Conservation (phyloP, 2,329 filamentous ascomycete genomes). For the Sclerotinia subarctica region DNA sequence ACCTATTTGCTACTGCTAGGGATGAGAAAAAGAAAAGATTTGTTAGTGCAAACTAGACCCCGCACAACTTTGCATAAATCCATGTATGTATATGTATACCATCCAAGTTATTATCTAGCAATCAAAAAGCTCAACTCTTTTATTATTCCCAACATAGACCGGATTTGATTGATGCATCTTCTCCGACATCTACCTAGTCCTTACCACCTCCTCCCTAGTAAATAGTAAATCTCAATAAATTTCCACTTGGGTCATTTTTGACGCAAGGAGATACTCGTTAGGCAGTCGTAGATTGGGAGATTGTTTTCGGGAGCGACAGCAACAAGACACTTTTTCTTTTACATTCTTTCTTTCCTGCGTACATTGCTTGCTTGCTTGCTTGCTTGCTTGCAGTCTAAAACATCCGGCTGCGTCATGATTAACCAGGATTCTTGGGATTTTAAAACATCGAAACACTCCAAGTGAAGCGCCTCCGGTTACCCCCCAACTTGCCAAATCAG, state of each 20-base stretch:
- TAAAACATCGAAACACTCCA: background rate
- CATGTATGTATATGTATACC: too few relatives aligned
- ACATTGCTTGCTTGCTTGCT: too few relatives aligned
- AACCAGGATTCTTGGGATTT: background rate
- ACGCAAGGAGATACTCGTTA: background rate
- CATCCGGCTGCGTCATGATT: background rate
- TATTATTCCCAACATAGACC: background rate
- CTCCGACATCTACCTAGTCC: too few relatives aligned
- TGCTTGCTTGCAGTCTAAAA: background rate
- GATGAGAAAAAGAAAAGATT: background rate
- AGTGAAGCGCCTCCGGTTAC: constrained; percentile 1
- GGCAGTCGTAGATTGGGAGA: background rate
- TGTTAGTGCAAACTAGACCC: background rate
- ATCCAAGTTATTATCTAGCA: too few relatives aligned
- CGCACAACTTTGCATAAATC: background rate
- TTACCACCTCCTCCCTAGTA: too few relatives aligned
- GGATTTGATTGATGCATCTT: background rate
- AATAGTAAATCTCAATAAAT: background rate
- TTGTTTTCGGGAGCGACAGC: constrained; percentile 9
- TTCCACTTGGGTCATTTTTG: background rate
- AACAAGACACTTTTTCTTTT: background rate
- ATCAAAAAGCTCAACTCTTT: background rate
- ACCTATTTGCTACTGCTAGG: background rate
- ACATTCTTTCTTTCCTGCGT: too few relatives aligned
- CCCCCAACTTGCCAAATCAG: background rate